phyloP scores from a whole-genome alignment of 2,329 filamentous ascomycete genomes.

The Paraphoma chrysanthemicola region DNA sequence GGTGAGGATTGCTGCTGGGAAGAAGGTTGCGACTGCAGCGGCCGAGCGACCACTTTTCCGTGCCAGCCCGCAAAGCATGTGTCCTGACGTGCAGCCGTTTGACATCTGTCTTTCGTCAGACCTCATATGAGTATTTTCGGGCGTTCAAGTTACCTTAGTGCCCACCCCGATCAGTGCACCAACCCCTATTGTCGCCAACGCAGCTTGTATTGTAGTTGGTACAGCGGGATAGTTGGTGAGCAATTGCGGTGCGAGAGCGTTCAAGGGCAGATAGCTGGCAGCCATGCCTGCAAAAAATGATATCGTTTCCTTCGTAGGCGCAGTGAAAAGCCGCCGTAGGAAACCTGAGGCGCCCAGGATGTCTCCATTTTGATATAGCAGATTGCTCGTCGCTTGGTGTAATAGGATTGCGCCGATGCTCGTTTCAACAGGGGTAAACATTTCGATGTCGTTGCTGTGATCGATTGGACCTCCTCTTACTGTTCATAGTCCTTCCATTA shows the following conservation, averaged over 20 bases:
- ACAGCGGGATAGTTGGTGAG: conserved; percentile 52
- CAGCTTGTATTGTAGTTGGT: conserved; percentile 42
- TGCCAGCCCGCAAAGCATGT: conserved; percentile 62
- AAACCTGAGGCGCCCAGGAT: conserved; percentile 60
- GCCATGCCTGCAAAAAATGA: conserved; percentile 56
- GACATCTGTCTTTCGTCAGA: conserved; percentile 27
- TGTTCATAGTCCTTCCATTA: neutral
- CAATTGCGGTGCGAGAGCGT: conserved; percentile 52
- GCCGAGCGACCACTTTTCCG: conserved; percentile 58
- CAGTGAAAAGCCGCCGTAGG: conserved; percentile 50
- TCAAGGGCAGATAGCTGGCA: conserved; percentile 53
- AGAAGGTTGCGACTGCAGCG: conserved; percentile 51
- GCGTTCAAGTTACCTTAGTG: conserved; percentile 54
- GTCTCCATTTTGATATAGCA: conserved; percentile 60
- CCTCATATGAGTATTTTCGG: neutral
- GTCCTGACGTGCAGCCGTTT: conserved; percentile 62
- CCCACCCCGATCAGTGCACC: conserved; percentile 60
- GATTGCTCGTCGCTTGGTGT: conserved; percentile 57
- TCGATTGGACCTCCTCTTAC: neutral
- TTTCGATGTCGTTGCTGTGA: conserved; percentile 20
- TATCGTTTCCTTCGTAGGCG: conserved; percentile 51
- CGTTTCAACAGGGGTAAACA: conserved; percentile 63
- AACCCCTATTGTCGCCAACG: conserved; percentile 49
- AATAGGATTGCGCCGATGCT: conserved; percentile 59
- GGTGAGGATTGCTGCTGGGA: conserved; percentile 40